Evolutionary conservation across 1,284 basidiomycete genomes (phyloP), one percentile per base, ranked within the genome.

Genomic region (Malassezia vespertilionis): DNA sequence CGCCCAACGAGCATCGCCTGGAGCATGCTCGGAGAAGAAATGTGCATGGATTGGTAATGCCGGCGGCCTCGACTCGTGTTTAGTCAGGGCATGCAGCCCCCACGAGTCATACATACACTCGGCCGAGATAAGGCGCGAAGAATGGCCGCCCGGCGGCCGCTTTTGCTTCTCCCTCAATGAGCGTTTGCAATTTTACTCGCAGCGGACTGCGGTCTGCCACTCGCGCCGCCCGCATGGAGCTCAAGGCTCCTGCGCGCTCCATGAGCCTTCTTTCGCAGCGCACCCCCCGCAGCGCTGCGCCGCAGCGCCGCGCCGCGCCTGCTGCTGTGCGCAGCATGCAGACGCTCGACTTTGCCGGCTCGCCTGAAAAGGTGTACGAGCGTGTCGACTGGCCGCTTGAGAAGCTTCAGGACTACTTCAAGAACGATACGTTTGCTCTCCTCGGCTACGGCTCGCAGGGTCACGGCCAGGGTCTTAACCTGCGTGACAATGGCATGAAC

Each of bases 401-500:
- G 65, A 95, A 87, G 60, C 82, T 99, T 72, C 91, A 96, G 74
- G 89, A 96, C 72, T 76, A 71, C 60, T 93, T 97, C 80, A 96
- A 96, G 77, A 84, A 96, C 72, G 93, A 99, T 76, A 96, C 91
- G 60, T 86, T 99, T 55, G 91, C 91, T 58, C 59, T 97, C 36
- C 62, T 67, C 32, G 96, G 93, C 56, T 97, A 99, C 73, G 93
- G 93, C 60, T 96, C 93, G 31, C 75, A 77, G 76, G 90, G 90
- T 44, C 91, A 97, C 74, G 93, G 90, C 37, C 93, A 97, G 76
- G 90, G 90, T 65, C 77, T 97, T 73, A 97, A 97, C 74, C 88
- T 91, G 53, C 89, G 93, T 70, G 93, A 97, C 80, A 90, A 97
- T 68, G 93, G 93, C 59, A 76, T 99, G 61, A 97, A 96, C 68